phyloP scores from a whole-genome alignment of 768 basidiomycete genomes.

The Mrakia blollopis region DNA sequence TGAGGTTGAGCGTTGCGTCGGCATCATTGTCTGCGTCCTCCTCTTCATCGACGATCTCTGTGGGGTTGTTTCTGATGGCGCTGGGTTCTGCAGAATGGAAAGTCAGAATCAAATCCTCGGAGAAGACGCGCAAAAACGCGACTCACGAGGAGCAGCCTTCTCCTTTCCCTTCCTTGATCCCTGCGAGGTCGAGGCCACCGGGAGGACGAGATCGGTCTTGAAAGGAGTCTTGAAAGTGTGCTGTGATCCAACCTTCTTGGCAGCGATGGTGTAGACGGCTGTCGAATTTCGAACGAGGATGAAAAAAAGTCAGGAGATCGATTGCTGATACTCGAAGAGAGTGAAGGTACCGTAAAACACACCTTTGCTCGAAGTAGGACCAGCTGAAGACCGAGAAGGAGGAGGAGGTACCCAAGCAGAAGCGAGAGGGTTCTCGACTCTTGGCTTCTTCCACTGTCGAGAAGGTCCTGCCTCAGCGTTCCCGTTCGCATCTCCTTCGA shows the following conservation, averaged over 20 bases:
- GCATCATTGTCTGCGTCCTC: neutral
- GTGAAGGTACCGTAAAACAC: neutral
- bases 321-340: neutral
- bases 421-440: neutral
- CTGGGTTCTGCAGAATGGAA: neutral
- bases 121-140: neutral
- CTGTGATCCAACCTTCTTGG: neutral
- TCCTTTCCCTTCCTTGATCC: conserved; percentile 2
- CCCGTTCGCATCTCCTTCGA: neutral
- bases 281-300: neutral
- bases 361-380: neutral
- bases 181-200: neutral
- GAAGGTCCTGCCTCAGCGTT: conserved; percentile 1
- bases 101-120: neutral
- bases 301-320: neutral
- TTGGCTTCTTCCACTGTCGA: neutral
- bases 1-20: neutral
- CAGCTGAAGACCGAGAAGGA: neutral
- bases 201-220: neutral
- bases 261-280: neutral
- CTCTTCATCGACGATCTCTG: neutral
- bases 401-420: neutral
- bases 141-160: neutral
- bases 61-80: no score
- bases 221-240: neutral